Conservation (phyloP, 192 early-diverging fungal genomes). For the Coemansia sp. region DNA sequence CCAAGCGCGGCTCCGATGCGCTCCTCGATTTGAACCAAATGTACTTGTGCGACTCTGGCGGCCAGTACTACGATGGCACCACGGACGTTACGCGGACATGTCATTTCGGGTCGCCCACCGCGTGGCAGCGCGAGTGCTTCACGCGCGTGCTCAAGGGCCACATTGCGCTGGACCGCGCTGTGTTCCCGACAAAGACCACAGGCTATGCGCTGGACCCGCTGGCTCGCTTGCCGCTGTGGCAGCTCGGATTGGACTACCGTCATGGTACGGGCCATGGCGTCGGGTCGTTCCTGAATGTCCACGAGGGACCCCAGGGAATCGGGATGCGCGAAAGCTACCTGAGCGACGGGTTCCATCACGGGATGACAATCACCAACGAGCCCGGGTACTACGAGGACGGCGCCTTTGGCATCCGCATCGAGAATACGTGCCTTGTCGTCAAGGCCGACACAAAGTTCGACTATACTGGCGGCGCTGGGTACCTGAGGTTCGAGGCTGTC, state of each 20-base stretch:
- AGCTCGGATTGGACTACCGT: conserved; percentile 89
- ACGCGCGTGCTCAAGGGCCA: conserved; percentile 99
- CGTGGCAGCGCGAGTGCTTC: conserved; percentile 86
- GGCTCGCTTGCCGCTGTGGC: conserved; percentile 85
- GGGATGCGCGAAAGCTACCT: conserved; percentile 73
- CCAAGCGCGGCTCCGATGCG: conserved; percentile 75
- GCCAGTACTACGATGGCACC: conserved; percentile 94
- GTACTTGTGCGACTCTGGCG: conserved; percentile 96
- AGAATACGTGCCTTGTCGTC: conserved; percentile 86
- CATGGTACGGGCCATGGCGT: conserved; percentile 99
- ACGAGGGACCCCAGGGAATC: conserved; percentile 95
- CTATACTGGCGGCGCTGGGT: conserved; percentile 77
- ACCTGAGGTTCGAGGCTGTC: conserved; percentile 88
- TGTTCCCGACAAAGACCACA: conserved; percentile 85
- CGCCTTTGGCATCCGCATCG: conserved; percentile 95
- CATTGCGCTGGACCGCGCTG: conserved; percentile 82
- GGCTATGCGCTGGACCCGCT: conserved; percentile 90
- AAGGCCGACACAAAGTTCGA: conserved; percentile 71
- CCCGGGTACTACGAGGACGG: conserved; percentile 98
- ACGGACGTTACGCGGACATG: conserved; percentile 96
- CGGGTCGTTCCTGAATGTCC: conserved; percentile 91
- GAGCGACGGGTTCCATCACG: conserved; percentile 72
- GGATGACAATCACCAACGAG: conserved; percentile 97
- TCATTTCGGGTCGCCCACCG: conserved; percentile 84
- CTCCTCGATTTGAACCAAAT: conserved; percentile 71